phyloP scores from a whole-genome alignment of 2,329 filamentous ascomycete genomes.

The Juglanconis sp. region DNA sequence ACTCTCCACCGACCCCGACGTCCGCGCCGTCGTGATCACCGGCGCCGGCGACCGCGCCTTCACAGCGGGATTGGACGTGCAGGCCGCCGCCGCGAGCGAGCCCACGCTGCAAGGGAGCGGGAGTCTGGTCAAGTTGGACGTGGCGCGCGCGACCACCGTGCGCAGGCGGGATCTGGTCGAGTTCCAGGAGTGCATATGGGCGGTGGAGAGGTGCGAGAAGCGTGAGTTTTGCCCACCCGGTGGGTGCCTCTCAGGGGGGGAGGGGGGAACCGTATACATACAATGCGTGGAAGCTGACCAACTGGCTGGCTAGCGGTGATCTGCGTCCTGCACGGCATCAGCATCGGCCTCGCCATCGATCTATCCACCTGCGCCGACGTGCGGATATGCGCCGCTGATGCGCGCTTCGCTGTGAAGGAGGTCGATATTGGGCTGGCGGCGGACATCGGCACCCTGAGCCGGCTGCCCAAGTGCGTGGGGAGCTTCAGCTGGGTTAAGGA shows the following conservation, averaged over 20 bases:
- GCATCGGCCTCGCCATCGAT: conserved; percentile 76
- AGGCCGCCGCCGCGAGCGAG: conserved; percentile 56
- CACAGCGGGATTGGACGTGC: conserved; percentile 80
- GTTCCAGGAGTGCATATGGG: conserved; percentile 76
- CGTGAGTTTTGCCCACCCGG: conserved; percentile 45
- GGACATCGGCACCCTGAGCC: conserved; percentile 71
- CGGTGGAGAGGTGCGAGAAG: conserved; percentile 85
- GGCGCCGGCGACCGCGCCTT: conserved; percentile 82
- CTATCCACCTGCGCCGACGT: conserved; percentile 68
- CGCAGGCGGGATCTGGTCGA: conserved; percentile 69
- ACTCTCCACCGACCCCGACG: conserved; percentile 67
- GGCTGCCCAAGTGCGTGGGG: conserved; percentile 71
- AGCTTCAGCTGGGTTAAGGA: conserved; percentile 77
- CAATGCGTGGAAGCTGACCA: background rate
- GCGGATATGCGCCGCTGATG: conserved; percentile 58
- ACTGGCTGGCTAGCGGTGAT: conserved; percentile 62
- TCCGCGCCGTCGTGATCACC: conserved; percentile 76
- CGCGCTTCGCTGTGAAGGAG: conserved; percentile 71
- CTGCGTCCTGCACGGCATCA: conserved; percentile 73
- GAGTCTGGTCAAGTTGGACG: conserved; percentile 41
- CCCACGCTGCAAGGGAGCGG: conserved; percentile 37
- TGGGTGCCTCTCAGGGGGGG: too few relatives aligned
- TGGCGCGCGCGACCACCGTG: conserved; percentile 59
- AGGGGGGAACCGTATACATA: too few relatives aligned
- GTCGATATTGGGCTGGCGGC: conserved; percentile 79